Conservation (phyloP, 2,329 filamentous ascomycete species). For the Alternaria solani region DNA sequence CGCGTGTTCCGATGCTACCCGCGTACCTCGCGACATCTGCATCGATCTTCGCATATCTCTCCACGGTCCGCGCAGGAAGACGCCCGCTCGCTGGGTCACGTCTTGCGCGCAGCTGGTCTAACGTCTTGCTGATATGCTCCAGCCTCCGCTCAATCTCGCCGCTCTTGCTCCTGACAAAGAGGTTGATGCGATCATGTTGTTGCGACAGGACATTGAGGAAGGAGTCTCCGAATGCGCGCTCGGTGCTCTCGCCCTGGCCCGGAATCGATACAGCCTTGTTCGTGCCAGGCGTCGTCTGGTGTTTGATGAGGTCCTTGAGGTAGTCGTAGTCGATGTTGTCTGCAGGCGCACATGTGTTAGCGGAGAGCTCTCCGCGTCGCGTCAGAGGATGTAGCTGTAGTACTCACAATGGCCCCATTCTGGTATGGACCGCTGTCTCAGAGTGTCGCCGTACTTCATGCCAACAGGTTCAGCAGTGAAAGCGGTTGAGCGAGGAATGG, state of each 20-base stretch:
- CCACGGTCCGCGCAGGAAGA: constrained; percentile 56
- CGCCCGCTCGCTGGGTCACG: constrained; percentile 25
- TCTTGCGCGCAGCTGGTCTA: constrained; percentile 44
- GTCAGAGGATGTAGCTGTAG: constrained; percentile 7
- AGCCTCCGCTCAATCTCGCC: constrained; percentile 77
- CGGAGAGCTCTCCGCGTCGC: not conserved
- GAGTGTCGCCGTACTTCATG: constrained; percentile 81
- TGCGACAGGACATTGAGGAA: constrained; percentile 74
- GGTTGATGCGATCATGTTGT: constrained; percentile 78
- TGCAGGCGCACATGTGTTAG: constrained; percentile 48
- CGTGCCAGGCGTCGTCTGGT: constrained; percentile 75
- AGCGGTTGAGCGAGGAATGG: constrained; percentile 3
- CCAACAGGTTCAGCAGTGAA: constrained; percentile 13
- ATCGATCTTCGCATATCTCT: constrained; percentile 61
- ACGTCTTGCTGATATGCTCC: constrained; percentile 52
- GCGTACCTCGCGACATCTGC: constrained; percentile 57
- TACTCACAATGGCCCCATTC: constrained; percentile 78
- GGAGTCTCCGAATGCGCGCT: constrained; percentile 72
- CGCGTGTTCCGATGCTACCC: not conserved
- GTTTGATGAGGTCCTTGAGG: constrained; percentile 84
- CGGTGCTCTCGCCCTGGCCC: constrained; percentile 65
- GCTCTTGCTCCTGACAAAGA: constrained; percentile 82
- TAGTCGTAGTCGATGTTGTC: constrained; percentile 92
- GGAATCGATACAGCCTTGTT: constrained; percentile 77
- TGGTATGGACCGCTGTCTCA: constrained; percentile 78